Evolutionary conservation across 2,329 filamentous ascomycete species (phyloP).

Genomic region (Fusarium sp.): DNA sequence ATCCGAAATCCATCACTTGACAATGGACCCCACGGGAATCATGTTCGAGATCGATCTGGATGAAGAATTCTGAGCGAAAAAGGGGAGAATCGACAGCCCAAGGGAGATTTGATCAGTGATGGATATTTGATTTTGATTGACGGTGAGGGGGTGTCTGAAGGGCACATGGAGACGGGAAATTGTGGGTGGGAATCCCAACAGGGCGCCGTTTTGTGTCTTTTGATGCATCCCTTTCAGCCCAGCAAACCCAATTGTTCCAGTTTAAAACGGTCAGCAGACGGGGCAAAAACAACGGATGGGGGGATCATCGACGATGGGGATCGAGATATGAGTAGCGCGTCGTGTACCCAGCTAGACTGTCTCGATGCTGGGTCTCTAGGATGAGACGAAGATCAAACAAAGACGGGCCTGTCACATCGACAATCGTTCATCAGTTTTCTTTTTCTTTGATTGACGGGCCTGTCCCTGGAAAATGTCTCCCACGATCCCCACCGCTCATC

Average conservation of each 20-base stretch:
- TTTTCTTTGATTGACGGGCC: background rate
- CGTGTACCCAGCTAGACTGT: background rate
- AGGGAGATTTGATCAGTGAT: constrained; percentile 6
- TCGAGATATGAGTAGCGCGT: constrained; percentile 19
- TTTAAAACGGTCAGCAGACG: constrained; percentile 39
- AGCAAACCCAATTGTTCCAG: constrained; percentile 13
- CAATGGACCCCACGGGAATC: constrained; percentile 2
- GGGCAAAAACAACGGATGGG: constrained; percentile 1
- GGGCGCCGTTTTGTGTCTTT: constrained; percentile 29
- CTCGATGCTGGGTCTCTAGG: constrained; percentile 14
- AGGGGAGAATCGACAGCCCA: background rate
- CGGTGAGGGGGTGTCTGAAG: constrained; percentile 6
- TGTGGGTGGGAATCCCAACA: constrained; percentile 11
- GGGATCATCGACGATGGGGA: constrained; percentile 12
- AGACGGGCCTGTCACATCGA: constrained; percentile 24
- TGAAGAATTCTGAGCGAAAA: constrained; percentile 6
- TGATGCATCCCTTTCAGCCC: constrained; percentile 1
- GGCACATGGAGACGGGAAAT: constrained; percentile 8
- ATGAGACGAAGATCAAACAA: constrained; percentile 37
- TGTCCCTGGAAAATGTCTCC: constrained; percentile 10
- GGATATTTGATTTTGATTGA: constrained; percentile 4
- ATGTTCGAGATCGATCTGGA: constrained; percentile 33
- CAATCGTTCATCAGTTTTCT: constrained; percentile 13
- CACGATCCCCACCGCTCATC: constrained; percentile 27
- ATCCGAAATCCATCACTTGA: constrained; percentile 33